Evolutionary conservation across 495 filamentous ascomycete genomes (phyloP).

Genomic region (Xylaria acuta): DNA sequence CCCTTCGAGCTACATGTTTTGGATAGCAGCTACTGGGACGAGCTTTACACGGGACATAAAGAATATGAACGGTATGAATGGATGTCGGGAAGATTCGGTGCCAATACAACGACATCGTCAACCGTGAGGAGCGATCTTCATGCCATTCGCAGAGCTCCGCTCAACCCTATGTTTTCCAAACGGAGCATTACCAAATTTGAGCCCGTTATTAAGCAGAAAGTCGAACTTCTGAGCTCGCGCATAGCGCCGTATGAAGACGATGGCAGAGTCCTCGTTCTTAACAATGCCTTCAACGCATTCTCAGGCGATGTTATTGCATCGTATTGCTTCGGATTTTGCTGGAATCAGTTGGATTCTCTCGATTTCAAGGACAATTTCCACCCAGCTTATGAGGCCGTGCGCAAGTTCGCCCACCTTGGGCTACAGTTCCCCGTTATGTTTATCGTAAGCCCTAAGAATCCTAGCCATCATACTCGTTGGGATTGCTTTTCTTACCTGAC

Average conservation of each 20-base stretch:
- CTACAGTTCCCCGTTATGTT: constrained; percentile 19
- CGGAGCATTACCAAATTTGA: constrained; percentile 33
- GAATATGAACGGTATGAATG: constrained; percentile 35
- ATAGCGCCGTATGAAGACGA: constrained; percentile 28
- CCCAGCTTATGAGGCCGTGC: background rate
- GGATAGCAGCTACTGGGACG: constrained; percentile 39
- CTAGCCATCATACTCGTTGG: no score
- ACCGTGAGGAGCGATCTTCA: constrained; percentile 35
- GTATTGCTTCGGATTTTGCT: constrained; percentile 32
- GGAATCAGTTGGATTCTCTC: constrained; percentile 27
- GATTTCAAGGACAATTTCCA: constrained; percentile 15
- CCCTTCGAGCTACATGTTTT: constrained; percentile 46
- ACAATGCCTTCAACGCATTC: constrained; percentile 37
- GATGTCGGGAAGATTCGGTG: constrained; percentile 38
- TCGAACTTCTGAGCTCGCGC: constrained; percentile 26
- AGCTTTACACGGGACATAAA: constrained; percentile 26
- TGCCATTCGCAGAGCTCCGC: constrained; percentile 38
- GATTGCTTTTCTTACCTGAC: no score
- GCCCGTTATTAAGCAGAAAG: constrained; percentile 28
- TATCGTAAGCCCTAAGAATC: no score
- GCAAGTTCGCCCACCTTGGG: constrained; percentile 7
- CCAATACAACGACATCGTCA: constrained; percentile 32
- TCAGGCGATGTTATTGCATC: constrained; percentile 42
- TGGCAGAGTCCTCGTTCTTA: constrained; percentile 28
- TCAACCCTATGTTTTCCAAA: constrained; percentile 37